Evolutionary conservation across 352 stramenopile genomes (phyloP).

Genomic region (Phytophthora fragariae): DNA sequence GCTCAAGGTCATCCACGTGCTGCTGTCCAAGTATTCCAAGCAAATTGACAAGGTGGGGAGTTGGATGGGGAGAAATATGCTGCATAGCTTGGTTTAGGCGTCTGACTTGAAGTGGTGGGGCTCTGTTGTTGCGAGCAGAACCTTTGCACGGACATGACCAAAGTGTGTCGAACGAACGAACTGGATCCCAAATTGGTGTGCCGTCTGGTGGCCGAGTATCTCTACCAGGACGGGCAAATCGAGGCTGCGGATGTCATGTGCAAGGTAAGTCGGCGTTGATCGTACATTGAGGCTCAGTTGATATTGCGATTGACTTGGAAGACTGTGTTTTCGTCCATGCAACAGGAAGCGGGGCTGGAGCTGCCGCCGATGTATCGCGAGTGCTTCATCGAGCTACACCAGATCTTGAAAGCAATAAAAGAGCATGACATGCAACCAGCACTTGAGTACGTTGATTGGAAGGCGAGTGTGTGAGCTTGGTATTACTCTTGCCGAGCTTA

Average conservation of each 20-base stretch:
- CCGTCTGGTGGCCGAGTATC: slow-evolving; percentile 75
- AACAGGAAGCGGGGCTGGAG: slow-evolving; percentile 68
- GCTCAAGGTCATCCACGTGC: slow-evolving; percentile 71
- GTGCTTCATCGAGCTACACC: slow-evolving; percentile 76
- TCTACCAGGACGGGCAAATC: slow-evolving; percentile 84
- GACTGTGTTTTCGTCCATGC: neutral
- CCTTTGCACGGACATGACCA: slow-evolving; percentile 71
- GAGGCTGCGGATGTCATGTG: slow-evolving; percentile 75
- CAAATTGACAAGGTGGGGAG: slow-evolving; percentile 80
- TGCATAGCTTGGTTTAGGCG: neutral
- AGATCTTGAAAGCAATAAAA: slow-evolving; percentile 74
- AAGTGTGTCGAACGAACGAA: slow-evolving; percentile 67
- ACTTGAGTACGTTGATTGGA: slow-evolving; percentile 56
- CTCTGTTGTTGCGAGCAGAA: slow-evolving; percentile 38
- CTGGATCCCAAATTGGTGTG: slow-evolving; percentile 73
- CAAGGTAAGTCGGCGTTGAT: slow-evolving; percentile 42
- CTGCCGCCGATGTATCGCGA: slow-evolving; percentile 56
- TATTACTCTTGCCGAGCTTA: neutral
- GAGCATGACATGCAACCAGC: slow-evolving; percentile 68
- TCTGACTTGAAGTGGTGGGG: neutral
- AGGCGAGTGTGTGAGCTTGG: neutral
- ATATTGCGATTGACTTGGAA: neutral
- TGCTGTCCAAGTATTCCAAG: slow-evolving; percentile 82
- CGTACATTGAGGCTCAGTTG: neutral
- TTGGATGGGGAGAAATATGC: neutral